Percentiles rank a stretch among this genome's conserved stretches.
Conservation (phyloP, 1,139 yeast genomes). For the Lodderomyces pseudojiufengensis region DNA sequence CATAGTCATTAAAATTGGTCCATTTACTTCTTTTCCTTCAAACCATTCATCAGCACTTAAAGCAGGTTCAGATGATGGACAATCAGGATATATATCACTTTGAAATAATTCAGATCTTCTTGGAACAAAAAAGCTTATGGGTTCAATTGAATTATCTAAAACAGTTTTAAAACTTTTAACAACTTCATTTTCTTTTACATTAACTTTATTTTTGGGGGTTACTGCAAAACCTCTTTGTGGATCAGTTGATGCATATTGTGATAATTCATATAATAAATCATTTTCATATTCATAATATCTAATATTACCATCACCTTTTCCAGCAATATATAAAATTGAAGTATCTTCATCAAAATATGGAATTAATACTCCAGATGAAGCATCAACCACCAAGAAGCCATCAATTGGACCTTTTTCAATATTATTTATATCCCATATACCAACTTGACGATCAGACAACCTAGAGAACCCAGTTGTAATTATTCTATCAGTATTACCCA, state of each 20-base stretch:
- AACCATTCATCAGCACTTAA: constrained; percentile 76
- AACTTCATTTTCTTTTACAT: constrained; percentile 80
- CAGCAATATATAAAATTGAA: constrained; percentile 80
- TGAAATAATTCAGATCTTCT: constrained; percentile 92
- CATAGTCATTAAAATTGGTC: constrained; percentile 80
- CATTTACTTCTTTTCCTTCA: constrained; percentile 69
- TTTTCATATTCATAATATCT: constrained; percentile 85
- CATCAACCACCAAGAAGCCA: constrained; percentile 80
- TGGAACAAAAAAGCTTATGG: constrained; percentile 88
- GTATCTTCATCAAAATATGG: constrained; percentile 85
- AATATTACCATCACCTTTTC: constrained; percentile 97
- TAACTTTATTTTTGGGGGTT: constrained; percentile 78
- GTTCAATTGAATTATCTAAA: constrained; percentile 78
- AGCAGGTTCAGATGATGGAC: constrained; percentile 78
- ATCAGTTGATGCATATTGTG: constrained; percentile 82
- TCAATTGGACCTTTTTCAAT: constrained; percentile 81
- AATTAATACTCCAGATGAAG: constrained; percentile 89
- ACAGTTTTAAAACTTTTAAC: constrained; percentile 79
- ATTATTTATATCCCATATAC: constrained; percentile 81
- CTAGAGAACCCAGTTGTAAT: constrained; percentile 96
- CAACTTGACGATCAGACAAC: constrained; percentile 91
- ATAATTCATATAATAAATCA: constrained; percentile 75
- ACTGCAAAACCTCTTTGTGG: constrained; percentile 96
- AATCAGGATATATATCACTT: constrained; percentile 87
- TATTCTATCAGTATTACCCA: constrained; percentile 79